These are phyloP conservation scores for Phaeosphaeriaceae sp. DNA, from an alignment of 2,329 filamentous ascomycete genomes.

Conservation along the genomic window DNA sequence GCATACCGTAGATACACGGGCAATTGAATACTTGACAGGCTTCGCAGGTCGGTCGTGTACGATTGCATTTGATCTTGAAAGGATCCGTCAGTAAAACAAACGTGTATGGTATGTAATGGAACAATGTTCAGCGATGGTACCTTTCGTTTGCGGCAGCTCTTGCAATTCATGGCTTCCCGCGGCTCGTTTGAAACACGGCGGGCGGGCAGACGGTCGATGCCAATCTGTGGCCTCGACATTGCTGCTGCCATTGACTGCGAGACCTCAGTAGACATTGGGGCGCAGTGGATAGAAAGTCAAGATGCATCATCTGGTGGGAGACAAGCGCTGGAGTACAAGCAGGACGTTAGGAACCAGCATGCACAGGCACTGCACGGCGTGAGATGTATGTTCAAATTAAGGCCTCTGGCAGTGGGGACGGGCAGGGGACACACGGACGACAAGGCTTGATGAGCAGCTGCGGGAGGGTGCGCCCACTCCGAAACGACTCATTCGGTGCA, in stretches of 20 bases:
- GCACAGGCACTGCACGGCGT: slow-evolving; percentile 36
- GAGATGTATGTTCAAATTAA: slow-evolving; percentile 50
- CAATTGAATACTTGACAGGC: slow-evolving; percentile 90
- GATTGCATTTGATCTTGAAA: slow-evolving; percentile 87
- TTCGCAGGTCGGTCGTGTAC: slow-evolving; percentile 83
- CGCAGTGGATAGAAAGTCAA: slow-evolving; percentile 28
- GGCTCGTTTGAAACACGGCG: slow-evolving; percentile 77
- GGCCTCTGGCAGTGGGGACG: slow-evolving; percentile 42
- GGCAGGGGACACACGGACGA: slow-evolving; percentile 37
- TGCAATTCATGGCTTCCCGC: slow-evolving; percentile 93
- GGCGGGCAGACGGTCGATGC: slow-evolving; percentile 79
- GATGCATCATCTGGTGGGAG: slow-evolving; percentile 43
- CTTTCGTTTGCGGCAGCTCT: slow-evolving; percentile 92
- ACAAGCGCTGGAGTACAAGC: slow-evolving; percentile 18
- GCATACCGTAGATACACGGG: slow-evolving; percentile 82
- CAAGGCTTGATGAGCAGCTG: slow-evolving; percentile 40
- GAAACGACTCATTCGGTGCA: slow-evolving; percentile 36
- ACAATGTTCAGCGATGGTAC: slow-evolving; percentile 53
- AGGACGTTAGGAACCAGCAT: slow-evolving; percentile 33
- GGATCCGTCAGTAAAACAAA: slow-evolving; percentile 19
- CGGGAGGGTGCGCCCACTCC: slow-evolving; percentile 40
- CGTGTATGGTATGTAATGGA: slow-evolving; percentile 2
- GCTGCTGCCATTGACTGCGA: slow-evolving; percentile 41
- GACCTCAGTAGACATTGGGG: slow-evolving; percentile 43
- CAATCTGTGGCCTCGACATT: slow-evolving; percentile 79